Conservation (phyloP, 2,329 filamentous ascomycete species). For the Bipolaris oryzae region DNA sequence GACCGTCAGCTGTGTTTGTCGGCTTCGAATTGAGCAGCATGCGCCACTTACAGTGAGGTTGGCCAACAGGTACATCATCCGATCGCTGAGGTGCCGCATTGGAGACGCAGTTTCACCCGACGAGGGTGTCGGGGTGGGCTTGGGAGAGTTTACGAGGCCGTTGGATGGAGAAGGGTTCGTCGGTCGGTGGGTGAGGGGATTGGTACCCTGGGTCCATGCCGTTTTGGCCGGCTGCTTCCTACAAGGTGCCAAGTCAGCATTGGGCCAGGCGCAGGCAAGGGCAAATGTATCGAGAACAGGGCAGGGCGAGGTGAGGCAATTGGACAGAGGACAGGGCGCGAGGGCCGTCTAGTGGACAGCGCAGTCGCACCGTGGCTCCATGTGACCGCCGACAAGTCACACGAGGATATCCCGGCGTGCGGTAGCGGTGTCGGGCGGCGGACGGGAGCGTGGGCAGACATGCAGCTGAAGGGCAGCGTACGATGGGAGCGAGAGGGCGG, state of each 20-base stretch:
- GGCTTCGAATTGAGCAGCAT: neutral
- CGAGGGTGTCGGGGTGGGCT: conserved; percentile 43
- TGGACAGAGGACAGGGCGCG: conserved; percentile 9
- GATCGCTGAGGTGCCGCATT: conserved; percentile 65
- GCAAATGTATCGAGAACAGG: conserved; percentile 8
- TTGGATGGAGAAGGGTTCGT: conserved; percentile 59
- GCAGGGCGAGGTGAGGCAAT: conserved; percentile 7
- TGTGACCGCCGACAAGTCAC: conserved; percentile 43
- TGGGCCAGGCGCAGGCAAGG: conserved; percentile 15
- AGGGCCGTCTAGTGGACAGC: conserved; percentile 18
- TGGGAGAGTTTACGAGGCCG: conserved; percentile 55
- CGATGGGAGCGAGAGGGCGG: neutral
- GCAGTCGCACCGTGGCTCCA: conserved; percentile 42
- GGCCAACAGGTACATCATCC: conserved; percentile 63
- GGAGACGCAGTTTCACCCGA: conserved; percentile 59
- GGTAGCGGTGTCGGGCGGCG: conserved; percentile 15
- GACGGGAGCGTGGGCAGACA: neutral
- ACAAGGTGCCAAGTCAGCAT: conserved; percentile 34
- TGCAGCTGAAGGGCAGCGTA: neutral
- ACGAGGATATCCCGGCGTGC: conserved; percentile 31
- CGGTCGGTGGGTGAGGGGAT: conserved; percentile 65
- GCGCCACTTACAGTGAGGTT: conserved; percentile 61
- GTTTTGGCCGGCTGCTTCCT: conserved; percentile 62
- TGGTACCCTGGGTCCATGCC: conserved; percentile 66
- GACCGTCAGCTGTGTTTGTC: conserved; percentile 18